A percentile compares a stretch with the other conserved stretches of the same genome.
These are phyloP conservation scores for Xanthoconium stramineum DNA, from an alignment of 768 basidiomycete genomes.

Conservation along the genomic window DNA sequence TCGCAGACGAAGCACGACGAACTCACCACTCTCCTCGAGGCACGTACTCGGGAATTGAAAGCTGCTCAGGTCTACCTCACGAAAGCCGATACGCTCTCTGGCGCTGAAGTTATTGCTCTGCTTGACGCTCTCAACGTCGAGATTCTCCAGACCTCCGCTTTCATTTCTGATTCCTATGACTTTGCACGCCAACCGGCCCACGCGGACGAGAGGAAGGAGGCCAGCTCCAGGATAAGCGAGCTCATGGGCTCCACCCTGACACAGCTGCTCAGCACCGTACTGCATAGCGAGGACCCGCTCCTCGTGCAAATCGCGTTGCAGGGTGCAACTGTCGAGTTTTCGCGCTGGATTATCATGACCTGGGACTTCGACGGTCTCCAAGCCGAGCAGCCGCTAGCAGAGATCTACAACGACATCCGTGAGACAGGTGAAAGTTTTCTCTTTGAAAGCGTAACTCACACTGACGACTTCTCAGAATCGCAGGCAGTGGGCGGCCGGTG, in stretches of 20 bases:
- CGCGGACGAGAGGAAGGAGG: constrained; percentile 28
- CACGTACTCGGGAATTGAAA: constrained; percentile 39
- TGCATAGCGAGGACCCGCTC: constrained; percentile 34
- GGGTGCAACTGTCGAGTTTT: constrained; percentile 30
- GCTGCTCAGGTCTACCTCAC: constrained; percentile 43
- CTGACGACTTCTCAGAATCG: constrained; percentile 35
- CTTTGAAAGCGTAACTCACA: neutral
- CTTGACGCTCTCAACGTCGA: constrained; percentile 46
- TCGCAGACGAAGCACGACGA: constrained; percentile 25
- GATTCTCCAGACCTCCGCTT: constrained; percentile 44
- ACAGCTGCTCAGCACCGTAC: constrained; percentile 19
- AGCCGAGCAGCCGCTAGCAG: constrained; percentile 27
- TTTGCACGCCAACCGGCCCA: constrained; percentile 23
- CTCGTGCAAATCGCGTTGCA: constrained; percentile 40
- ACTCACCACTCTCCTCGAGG: constrained; percentile 30
- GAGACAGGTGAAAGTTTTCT: constrained; percentile 36
- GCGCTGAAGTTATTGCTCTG: constrained; percentile 39
- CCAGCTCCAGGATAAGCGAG: constrained; percentile 26
- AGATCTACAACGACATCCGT: constrained; percentile 40
- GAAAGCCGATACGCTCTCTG: constrained; percentile 42
- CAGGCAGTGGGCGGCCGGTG: constrained; percentile 54
- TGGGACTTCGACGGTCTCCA: constrained; percentile 35
- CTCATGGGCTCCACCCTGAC: constrained; percentile 32
- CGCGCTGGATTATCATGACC: constrained; percentile 32
- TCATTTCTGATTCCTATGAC: constrained; percentile 41